Conservation (phyloP, 2,329 filamentous ascomycete genomes). For the Aspergillus amoenus region DNA sequence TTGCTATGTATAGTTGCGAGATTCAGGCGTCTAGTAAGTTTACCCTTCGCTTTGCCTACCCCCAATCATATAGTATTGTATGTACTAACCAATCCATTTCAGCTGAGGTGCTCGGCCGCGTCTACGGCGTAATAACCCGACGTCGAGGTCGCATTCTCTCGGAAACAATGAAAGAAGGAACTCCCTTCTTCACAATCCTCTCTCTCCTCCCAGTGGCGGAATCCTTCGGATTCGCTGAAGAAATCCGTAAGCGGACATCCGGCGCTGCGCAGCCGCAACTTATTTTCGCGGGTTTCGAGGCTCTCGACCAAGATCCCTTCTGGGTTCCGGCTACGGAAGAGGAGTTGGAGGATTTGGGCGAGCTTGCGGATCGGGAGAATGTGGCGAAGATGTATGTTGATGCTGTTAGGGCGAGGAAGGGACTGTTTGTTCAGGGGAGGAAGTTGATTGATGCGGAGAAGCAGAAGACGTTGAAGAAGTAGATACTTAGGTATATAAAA, state of each 20-base stretch:
- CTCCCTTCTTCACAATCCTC: constrained; percentile 92
- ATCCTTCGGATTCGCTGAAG: constrained; percentile 92
- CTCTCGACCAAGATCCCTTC: constrained; percentile 92
- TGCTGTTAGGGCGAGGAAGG: constrained; percentile 80
- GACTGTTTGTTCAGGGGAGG: constrained; percentile 75
- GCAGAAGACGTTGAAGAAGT: constrained; percentile 71
- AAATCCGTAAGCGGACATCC: constrained; percentile 91
- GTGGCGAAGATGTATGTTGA: constrained; percentile 97
- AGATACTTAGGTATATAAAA: constrained; percentile 7
- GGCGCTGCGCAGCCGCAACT: constrained; percentile 91
- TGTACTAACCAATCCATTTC: constrained; percentile 17
- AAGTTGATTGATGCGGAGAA: constrained; percentile 86
- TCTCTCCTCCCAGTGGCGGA: constrained; percentile 88
- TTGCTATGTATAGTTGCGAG: constrained; percentile 97
- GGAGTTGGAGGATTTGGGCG: constrained; percentile 91
- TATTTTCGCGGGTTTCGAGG: constrained; percentile 88
- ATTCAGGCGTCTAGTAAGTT: constrained; percentile 85
- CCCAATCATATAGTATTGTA: background rate
- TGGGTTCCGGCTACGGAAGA: constrained; percentile 98
- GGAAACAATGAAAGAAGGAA: constrained; percentile 91
- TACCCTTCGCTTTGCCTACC: background rate
- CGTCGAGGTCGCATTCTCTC: constrained; percentile 85
- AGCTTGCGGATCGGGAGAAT: constrained; percentile 90
- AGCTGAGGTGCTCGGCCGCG: constrained; percentile 89
- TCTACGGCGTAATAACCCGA: constrained; percentile 96